Conservation (phyloP, 2,329 filamentous ascomycete genomes). For the Aspergillus candidus region DNA sequence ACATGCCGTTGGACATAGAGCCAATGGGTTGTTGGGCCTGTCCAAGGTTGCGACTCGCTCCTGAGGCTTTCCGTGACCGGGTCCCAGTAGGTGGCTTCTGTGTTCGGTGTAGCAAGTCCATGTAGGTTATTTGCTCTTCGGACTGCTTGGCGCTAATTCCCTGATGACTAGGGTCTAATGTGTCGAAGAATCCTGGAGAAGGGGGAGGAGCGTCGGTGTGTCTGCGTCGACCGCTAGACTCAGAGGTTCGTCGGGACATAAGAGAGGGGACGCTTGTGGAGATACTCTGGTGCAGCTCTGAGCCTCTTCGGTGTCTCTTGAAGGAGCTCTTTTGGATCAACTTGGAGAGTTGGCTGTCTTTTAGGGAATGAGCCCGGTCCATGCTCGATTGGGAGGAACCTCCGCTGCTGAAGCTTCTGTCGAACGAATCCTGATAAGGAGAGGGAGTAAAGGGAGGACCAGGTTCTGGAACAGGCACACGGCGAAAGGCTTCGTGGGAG, state of each 20-base stretch:
- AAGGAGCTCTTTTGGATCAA: conserved; percentile 28
- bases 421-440: conserved; percentile 19
- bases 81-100: conserved; percentile 10
- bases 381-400: conserved; percentile 11
- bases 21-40: conserved; percentile 10
- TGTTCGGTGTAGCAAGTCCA: conserved; percentile 23
- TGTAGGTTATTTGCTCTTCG: conserved; percentile 23
- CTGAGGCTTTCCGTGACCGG: conserved; percentile 1
- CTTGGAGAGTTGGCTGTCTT: conserved; percentile 27
- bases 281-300: conserved; percentile 26
- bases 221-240: conserved; percentile 24
- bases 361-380: conserved; percentile 22
- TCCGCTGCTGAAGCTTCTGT: conserved; percentile 8
- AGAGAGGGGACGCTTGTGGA: conserved; percentile 22
- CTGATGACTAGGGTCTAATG: conserved; percentile 10
- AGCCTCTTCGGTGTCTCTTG: conserved; percentile 21
- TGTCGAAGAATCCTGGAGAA: conserved; percentile 24
- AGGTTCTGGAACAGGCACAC: conserved; percentile 25
- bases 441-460: conserved; percentile 32
- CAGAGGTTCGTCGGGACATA: conserved; percentile 15
- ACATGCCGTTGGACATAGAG: conserved; percentile 5
- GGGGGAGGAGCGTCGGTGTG: conserved; percentile 39
- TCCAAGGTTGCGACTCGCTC: conserved; percentile 4
- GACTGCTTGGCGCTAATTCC: not conserved
- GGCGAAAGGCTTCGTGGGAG: conserved; percentile 38